Evolutionary conservation across 306 rosid species (phyloP), one percentile per base, ranked within the genome.

Genomic region (Vigna reflexopilosa): DNA sequence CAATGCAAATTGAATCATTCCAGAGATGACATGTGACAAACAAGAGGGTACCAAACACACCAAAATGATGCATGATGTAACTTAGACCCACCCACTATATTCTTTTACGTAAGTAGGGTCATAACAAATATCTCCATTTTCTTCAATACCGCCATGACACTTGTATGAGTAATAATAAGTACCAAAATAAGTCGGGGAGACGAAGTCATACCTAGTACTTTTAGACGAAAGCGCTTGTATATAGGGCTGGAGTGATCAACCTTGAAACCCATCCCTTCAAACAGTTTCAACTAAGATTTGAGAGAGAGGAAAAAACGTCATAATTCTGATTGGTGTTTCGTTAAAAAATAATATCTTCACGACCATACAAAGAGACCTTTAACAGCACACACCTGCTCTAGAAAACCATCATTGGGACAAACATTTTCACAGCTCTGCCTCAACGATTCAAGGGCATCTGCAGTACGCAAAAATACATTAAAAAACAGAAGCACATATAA

Each of bases 361-460:
- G 56, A 49, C 51, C 52, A 80, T 17, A 51, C 58, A 49, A 22
- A 73, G 47, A 36, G 70, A 59, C 7, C 81, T 64, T 48, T 68
- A 70, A 72, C 71, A 34, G 81, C 54, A 73, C 75, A 62, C 73
- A 92, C 98, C 97, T 95, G 98, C 71, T 91, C 95, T 66, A 91
- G 79, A 86, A 95, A 95, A 44, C 98, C 99, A 74, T 95, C 99
- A 84, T 95, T 95, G 65, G 99, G 99, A 81, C 97, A 93, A 81
- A 95, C 99, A 83, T 67, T 81, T 76, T 86, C 94, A 72, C 91
- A 89, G 87, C 94, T 88, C 75, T 91, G 84, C 81, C 83, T 83
- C 76, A 95, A 79, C 36, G 98, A 95, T 75, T 71, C 90, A 82
- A 95, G 90, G 45, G 99, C 98, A 86, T 89, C 98, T 94, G 88